A percentile compares a stretch with the other conserved stretches of the same genome.
Evolutionary conservation across 176 grass and related monocot genomes (phyloP).

Genomic region (Zea luxurians): DNA sequence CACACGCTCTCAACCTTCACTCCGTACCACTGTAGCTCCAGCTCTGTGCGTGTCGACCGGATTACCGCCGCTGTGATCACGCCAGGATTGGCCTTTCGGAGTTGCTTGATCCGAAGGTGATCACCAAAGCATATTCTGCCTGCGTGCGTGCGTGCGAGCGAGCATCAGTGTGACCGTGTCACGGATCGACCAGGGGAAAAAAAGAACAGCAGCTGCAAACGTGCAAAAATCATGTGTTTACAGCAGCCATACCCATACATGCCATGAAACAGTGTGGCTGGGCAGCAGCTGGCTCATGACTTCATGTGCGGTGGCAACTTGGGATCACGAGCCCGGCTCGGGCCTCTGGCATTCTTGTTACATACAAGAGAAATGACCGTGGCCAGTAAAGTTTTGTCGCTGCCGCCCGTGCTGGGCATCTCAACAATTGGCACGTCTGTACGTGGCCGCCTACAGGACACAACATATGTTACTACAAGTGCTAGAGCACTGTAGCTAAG

Average conservation of each 20-base stretch:
- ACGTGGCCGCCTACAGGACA: neutral
- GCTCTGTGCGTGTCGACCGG: neutral
- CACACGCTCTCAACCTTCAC: too few species aligned
- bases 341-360: neutral
- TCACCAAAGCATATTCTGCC: neutral
- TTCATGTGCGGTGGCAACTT: neutral
- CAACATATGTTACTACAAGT: neutral
- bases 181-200: neutral
- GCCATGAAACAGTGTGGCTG: neutral
- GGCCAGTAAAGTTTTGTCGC: neutral
- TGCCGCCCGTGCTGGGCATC: neutral
- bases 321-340: neutral
- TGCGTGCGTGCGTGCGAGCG: neutral
- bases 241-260: neutral
- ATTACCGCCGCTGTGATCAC: neutral
- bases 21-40: too few species aligned
- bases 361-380: neutral
- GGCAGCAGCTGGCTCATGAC: neutral
- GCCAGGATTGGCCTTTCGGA: constrained; percentile 8
- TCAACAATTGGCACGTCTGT: neutral
- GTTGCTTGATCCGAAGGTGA: constrained; percentile 32
- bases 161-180: neutral
- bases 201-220: neutral
- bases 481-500: neutral
- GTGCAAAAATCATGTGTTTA: neutral